Evolutionary conservation across 148 eudicot species (phyloP).

Genomic region (Polygonum aviculare): DNA sequence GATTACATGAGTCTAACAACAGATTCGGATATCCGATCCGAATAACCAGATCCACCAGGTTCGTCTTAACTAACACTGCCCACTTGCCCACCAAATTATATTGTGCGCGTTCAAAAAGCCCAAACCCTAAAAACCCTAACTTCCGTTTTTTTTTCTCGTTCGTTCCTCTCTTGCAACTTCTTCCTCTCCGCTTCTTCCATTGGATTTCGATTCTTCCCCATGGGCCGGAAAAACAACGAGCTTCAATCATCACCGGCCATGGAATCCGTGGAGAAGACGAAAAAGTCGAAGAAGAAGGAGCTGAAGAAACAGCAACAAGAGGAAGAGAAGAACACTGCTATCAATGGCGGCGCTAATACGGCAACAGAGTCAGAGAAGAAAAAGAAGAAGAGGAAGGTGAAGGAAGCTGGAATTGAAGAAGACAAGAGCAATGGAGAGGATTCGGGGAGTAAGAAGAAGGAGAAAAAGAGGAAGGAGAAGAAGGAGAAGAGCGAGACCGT

Average conservation of each 20-base stretch:
- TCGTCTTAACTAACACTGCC: neutral
- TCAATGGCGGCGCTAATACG: constrained; percentile 1
- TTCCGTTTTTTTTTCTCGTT: neutral
- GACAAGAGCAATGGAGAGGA: constrained; percentile 7
- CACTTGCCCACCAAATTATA: neutral
- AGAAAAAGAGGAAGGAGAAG: constrained; percentile 4
- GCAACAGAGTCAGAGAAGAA: constrained; percentile 7
- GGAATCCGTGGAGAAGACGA: constrained; percentile 1
- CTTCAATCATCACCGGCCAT: neutral
- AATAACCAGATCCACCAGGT: neutral
- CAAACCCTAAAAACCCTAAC: constrained; percentile 9
- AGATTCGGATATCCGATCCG: neutral
- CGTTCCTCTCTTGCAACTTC: neutral
- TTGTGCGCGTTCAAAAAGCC: neutral
- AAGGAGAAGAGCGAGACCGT: neutral
- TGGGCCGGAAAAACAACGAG: constrained; percentile 9
- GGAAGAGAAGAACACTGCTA: neutral
- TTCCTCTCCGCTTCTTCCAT: neutral
- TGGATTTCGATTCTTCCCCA: neutral
- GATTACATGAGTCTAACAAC: neutral
- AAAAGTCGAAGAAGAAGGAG: constrained; percentile 7
- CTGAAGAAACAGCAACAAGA: neutral
- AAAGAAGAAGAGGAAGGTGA: constrained; percentile 7
- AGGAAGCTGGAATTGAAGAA: constrained; percentile 4
- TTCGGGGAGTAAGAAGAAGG: constrained; percentile 7